Evolutionary conservation across 2,329 filamentous ascomycete species (phyloP).

Genomic region (Cercospora berteroae): DNA sequence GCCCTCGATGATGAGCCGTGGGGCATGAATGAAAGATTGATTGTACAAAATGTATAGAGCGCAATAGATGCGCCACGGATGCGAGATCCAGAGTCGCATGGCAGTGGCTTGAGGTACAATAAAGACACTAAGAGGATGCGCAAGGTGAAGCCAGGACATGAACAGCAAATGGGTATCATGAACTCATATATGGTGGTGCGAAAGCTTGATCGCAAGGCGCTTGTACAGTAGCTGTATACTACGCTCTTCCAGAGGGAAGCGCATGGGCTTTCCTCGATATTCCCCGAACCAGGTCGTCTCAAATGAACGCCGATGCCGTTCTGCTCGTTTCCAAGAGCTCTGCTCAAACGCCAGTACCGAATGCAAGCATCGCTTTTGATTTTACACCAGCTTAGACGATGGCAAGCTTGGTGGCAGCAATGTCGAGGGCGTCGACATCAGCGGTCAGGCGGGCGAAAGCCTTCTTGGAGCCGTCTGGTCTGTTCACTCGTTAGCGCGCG

Average conservation of each 20-base stretch:
- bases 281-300: slow-evolving; percentile 4
- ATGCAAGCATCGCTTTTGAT: slow-evolving; percentile 37
- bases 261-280: slow-evolving; percentile 5
- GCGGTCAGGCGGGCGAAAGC: slow-evolving; percentile 92
- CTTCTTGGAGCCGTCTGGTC: slow-evolving; percentile 98
- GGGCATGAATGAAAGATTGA: not conserved
- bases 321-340: slow-evolving; percentile 11
- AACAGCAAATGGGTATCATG: slow-evolving; percentile 14
- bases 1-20: not conserved
- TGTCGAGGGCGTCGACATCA: slow-evolving; percentile 97
- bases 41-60: slow-evolving; percentile 20
- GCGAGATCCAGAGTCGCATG: not conserved
- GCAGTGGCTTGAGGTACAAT: not conserved
- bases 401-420: slow-evolving; percentile 97
- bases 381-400: slow-evolving; percentile 70
- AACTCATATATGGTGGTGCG: slow-evolving; percentile 10
- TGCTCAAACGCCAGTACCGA: slow-evolving; percentile 25
- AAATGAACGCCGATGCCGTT: not conserved
- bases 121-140: not conserved
- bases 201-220: slow-evolving; percentile 24
- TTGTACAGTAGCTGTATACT: slow-evolving; percentile 23
- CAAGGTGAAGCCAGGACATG: not conserved
- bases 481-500: slow-evolving; percentile 40
- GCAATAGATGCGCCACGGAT: not conserved
- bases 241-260: slow-evolving; percentile 12